Conservation (phyloP, 23 red algal species). For the Gracilaria caudata region DNA sequence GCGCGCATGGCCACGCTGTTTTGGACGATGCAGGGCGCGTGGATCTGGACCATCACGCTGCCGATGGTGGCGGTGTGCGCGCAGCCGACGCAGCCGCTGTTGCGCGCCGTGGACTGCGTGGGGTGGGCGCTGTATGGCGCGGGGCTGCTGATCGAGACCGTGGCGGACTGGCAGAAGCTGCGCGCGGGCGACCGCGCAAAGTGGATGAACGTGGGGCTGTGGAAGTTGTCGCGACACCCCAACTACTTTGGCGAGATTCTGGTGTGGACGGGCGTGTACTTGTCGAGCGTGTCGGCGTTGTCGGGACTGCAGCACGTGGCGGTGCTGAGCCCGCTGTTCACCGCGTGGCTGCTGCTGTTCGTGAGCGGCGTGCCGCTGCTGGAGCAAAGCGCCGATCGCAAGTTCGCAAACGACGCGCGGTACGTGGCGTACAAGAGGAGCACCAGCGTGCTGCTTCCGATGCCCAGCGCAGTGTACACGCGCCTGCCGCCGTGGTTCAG, state of each 20-base stretch:
- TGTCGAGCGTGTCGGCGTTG: background rate
- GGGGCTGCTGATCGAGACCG: slow-evolving; percentile 64
- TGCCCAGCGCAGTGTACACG: slow-evolving; percentile 70
- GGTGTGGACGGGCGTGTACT: slow-evolving; percentile 68
- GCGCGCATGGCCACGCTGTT: slow-evolving; percentile 36
- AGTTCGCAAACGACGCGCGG: slow-evolving; percentile 28
- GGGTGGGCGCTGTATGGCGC: slow-evolving; percentile 44
- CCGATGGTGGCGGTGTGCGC: slow-evolving; percentile 48
- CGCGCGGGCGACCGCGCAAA: background rate
- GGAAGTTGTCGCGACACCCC: slow-evolving; percentile 83
- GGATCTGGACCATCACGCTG: slow-evolving; percentile 57
- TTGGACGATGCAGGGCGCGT: slow-evolving; percentile 77
- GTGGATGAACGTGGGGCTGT: slow-evolving; percentile 77
- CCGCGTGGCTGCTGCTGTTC: slow-evolving; percentile 60
- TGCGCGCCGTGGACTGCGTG: background rate
- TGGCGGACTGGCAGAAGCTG: slow-evolving; percentile 78
- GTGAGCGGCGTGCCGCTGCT: slow-evolving; percentile 81
- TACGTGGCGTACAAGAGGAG: slow-evolving; percentile 67
- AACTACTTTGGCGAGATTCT: slow-evolving; percentile 94
- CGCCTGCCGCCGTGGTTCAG: slow-evolving; percentile 46
- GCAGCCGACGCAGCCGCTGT: background rate
- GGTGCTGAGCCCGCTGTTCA: slow-evolving; percentile 59
- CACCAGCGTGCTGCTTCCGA: slow-evolving; percentile 80
- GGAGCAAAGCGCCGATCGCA: slow-evolving; percentile 64
- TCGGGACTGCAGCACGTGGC: slow-evolving; percentile 15